These are phyloP conservation scores for Smallanthus sonchifolius DNA, from an alignment of 129 eudicot genomes.

Conservation along the genomic window DNA sequence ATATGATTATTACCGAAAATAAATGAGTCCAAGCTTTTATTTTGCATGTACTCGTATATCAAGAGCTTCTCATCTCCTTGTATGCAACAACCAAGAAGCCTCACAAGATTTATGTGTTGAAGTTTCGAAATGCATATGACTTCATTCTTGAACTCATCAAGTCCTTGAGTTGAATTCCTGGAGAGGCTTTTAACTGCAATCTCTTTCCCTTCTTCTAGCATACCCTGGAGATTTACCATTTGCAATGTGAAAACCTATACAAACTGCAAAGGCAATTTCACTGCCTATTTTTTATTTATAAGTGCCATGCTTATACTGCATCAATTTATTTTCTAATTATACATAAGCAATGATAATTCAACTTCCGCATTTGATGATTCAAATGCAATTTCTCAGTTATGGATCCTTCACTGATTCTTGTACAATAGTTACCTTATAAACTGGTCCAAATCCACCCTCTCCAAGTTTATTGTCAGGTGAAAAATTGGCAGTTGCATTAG, in stretches of 20 bases:
- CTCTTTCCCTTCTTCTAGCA: constrained; percentile 21
- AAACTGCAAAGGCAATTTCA: neutral
- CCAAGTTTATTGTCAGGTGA: constrained; percentile 26
- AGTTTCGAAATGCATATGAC: constrained; percentile 28
- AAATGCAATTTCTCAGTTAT: neutral
- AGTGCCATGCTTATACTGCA: neutral
- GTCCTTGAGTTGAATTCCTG: constrained; percentile 25
- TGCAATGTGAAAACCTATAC: neutral
- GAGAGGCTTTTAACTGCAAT: constrained; percentile 32
- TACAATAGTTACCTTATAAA: constrained; percentile 29
- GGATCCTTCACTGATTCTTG: neutral
- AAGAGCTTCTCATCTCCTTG: constrained; percentile 27
- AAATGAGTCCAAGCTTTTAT: constrained; percentile 31
- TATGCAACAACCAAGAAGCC: constrained; percentile 31
- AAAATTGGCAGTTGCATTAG: constrained; percentile 28
- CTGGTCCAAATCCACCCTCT: constrained; percentile 39
- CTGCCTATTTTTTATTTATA: neutral
- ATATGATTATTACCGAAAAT: constrained; percentile 23
- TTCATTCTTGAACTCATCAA: constrained; percentile 30
- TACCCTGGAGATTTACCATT: constrained; percentile 25
- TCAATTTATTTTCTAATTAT: neutral
- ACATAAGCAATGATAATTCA: neutral
- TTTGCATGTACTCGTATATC: constrained; percentile 38
- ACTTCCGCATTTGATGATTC: neutral
- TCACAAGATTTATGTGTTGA: constrained; percentile 39